Evolutionary conservation across 306 rosid genomes (phyloP).

Genomic region (Phaseolus lunatus): DNA sequence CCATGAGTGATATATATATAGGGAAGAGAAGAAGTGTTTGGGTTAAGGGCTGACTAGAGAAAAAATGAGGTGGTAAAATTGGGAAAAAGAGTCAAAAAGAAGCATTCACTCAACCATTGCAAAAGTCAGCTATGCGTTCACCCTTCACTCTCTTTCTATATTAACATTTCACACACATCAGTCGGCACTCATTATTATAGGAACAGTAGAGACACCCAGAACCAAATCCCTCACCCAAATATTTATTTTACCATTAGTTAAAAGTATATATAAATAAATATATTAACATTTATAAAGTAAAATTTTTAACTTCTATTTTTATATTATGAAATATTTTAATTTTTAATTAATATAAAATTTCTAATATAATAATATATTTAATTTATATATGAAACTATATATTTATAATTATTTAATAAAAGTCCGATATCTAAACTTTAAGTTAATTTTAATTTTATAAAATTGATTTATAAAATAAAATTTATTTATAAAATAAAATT

Average conservation of each 20-base stretch:
- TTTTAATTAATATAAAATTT: too few species aligned
- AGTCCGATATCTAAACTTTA: too few species aligned
- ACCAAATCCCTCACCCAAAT: background rate
- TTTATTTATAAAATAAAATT: too few species aligned
- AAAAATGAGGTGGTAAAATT: constrained; percentile 41
- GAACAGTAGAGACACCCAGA: constrained; percentile 30
- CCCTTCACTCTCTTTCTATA: background rate
- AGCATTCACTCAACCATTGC: constrained; percentile 62
- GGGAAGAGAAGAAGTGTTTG: background rate
- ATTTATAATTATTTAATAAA: too few species aligned
- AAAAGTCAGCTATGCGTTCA: constrained; percentile 52
- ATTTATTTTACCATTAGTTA: background rate
- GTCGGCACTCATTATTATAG: constrained; percentile 29
- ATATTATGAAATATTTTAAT: too few species aligned
- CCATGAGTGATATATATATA: constrained; percentile 3
- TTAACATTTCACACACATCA: constrained; percentile 24
- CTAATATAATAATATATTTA: too few species aligned
- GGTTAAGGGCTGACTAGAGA: constrained; percentile 36
- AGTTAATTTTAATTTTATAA: too few species aligned
- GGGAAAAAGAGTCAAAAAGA: constrained; percentile 54
- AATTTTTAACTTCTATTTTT: too few species aligned
- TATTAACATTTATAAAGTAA: too few species aligned
- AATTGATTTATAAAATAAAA: too few species aligned
- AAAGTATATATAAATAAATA: too few species aligned
- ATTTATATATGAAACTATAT: too few species aligned